These are phyloP conservation scores for Xylaria bambusicola DNA, from an alignment of 495 filamentous ascomycete species.

Conservation along the genomic window DNA sequence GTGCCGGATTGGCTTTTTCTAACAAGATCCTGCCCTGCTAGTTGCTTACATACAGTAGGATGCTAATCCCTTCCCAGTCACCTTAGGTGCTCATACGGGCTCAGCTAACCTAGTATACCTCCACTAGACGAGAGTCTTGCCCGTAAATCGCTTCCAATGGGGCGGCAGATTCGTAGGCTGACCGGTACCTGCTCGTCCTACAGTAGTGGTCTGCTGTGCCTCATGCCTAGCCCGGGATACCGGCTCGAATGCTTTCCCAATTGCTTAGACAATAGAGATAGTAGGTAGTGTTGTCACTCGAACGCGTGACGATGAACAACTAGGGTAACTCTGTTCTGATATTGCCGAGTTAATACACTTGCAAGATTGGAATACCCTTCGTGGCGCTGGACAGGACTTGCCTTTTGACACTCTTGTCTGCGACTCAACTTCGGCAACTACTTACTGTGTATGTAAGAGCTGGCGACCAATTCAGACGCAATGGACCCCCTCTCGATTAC, in stretches of 20 bases:
- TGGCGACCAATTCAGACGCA: background rate
- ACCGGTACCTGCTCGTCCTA: background rate
- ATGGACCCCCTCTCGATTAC: constrained; percentile 30
- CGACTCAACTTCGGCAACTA: background rate
- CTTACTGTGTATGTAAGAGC: background rate
- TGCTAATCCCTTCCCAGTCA: constrained; percentile 3
- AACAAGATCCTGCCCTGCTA: no score
- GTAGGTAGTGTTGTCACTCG: background rate
- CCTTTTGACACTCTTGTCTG: background rate
- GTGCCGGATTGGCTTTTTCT: no score
- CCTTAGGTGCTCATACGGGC: no score
- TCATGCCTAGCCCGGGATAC: no score
- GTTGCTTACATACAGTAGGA: background rate
- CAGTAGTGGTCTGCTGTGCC: background rate
- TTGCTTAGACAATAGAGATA: background rate
- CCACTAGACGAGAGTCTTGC: background rate
- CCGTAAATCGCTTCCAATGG: background rate
- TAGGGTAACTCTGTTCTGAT: background rate
- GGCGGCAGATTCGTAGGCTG: constrained; percentile 15
- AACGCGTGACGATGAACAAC: background rate
- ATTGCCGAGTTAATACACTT: background rate
- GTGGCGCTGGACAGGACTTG: background rate
- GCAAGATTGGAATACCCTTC: background rate
- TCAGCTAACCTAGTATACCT: background rate
- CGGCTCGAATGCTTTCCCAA: no score